These are phyloP conservation scores for Suillus placidus DNA, from an alignment of 768 basidiomycete species.

Conservation along the genomic window DNA sequence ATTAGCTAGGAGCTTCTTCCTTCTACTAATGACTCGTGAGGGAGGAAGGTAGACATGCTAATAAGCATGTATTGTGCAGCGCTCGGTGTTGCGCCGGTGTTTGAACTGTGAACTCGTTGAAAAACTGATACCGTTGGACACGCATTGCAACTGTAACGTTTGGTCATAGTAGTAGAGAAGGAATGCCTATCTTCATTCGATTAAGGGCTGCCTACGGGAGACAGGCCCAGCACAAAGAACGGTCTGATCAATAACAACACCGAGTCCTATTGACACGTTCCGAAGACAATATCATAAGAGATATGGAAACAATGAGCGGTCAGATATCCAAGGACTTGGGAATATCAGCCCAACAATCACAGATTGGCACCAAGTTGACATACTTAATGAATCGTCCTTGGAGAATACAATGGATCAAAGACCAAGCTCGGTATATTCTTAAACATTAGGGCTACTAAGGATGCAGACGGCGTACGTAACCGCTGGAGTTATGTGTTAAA, in stretches of 20 bases:
- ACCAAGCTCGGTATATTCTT: not conserved
- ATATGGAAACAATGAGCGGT: not conserved
- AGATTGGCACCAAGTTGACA: constrained; percentile 8
- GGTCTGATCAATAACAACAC: not conserved
- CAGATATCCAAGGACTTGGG: not conserved
- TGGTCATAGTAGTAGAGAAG: not conserved
- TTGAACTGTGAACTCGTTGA: not conserved
- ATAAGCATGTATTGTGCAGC: not conserved
- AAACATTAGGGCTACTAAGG: not conserved
- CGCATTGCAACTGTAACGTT: not conserved
- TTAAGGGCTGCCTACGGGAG: not conserved
- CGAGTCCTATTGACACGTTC: not conserved
- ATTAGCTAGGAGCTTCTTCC: not conserved
- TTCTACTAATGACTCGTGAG: not conserved
- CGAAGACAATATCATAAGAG: not conserved
- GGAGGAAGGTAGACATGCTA: not conserved
- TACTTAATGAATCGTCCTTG: constrained; percentile 29
- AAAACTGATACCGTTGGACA: not conserved
- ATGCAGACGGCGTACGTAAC: not conserved
- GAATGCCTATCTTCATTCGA: not conserved
- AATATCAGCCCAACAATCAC: not conserved
- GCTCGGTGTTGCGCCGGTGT: not conserved
- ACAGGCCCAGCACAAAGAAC: not conserved
- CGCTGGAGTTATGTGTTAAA: not conserved
- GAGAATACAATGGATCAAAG: constrained; percentile 10